A percentile compares a stretch with the other conserved stretches of the same genome.
phyloP scores from a whole-genome alignment of 768 basidiomycete genomes.

The Hericium rajendrae region DNA sequence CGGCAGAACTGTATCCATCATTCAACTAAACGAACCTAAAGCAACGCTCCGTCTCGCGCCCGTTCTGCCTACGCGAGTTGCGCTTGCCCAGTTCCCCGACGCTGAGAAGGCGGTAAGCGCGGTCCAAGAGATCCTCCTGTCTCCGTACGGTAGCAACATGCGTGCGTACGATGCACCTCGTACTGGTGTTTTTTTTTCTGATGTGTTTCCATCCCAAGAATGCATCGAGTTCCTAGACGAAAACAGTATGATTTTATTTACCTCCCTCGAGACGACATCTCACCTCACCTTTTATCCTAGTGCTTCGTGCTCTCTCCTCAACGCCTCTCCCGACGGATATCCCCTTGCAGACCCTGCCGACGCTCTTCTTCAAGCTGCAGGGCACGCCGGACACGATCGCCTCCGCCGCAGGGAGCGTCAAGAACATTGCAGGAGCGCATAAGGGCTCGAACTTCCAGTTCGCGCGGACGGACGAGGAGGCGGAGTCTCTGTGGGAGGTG shows the following conservation, averaged over 20 bases:
- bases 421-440: constrained; percentile 55
- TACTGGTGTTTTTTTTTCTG: not conserved
- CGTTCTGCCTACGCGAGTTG: constrained; percentile 72
- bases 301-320: constrained; percentile 78
- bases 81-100: constrained; percentile 78
- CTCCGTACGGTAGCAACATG: constrained; percentile 59
- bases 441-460: constrained; percentile 55
- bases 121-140: constrained; percentile 70
- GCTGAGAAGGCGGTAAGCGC: constrained; percentile 72
- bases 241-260: constrained; percentile 34
- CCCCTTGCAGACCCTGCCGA: constrained; percentile 63
- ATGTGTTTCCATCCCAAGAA: constrained; percentile 34
- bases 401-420: constrained; percentile 47
- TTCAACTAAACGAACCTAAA: constrained; percentile 17
- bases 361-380: constrained; percentile 89
- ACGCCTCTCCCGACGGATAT: constrained; percentile 46
- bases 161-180: constrained; percentile 36
- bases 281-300: constrained; percentile 20
- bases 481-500: constrained; percentile 72
- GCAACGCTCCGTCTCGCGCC: constrained; percentile 81
- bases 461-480: constrained; percentile 66
- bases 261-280: not conserved
- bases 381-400: constrained; percentile 54
- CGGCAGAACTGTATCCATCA: not conserved
- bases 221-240: constrained; percentile 86